phyloP scores from a whole-genome alignment of 768 basidiomycete species.

The Mycena pura region DNA sequence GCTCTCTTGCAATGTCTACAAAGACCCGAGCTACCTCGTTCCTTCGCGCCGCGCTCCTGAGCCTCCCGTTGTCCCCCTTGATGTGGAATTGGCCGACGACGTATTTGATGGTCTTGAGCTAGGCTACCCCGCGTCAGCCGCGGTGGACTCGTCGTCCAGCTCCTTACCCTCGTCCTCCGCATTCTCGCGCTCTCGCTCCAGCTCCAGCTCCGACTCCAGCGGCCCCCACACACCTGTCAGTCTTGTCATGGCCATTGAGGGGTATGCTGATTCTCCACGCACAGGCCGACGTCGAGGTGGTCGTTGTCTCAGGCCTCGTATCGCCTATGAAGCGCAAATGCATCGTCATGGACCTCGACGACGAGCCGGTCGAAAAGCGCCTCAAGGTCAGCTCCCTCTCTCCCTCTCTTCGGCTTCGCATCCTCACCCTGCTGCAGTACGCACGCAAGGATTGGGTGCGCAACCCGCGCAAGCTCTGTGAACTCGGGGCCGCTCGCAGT shows the following conservation, averaged over 20 bases:
- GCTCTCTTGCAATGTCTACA: too few relatives aligned
- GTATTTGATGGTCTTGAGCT: conserved; percentile 24
- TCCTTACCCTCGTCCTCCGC: not conserved
- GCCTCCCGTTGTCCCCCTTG: conserved; percentile 31
- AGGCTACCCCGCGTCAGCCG: conserved; percentile 9
- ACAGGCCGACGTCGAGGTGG: conserved; percentile 8
- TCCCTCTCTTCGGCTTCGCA: not conserved
- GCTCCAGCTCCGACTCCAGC: conserved; percentile 23
- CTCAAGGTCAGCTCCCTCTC: conserved; percentile 39
- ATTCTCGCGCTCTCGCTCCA: conserved; percentile 2
- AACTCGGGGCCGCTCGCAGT: too few relatives aligned
- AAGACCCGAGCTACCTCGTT: conserved; percentile 18
- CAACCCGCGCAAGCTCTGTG: conserved; percentile 1
- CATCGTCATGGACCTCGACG: not conserved
- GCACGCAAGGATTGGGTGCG: conserved; percentile 29
- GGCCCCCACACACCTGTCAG: conserved; percentile 41
- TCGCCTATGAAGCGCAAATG: conserved; percentile 10
- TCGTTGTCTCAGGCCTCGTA: not conserved
- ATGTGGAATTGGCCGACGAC: conserved; percentile 33
- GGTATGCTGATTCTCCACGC: not conserved
- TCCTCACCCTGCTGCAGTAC: conserved; percentile 11
- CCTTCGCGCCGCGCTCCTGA: conserved; percentile 14
- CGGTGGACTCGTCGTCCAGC: conserved; percentile 13
- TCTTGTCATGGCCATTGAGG: not conserved
- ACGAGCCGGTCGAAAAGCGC: conserved; percentile 40